Conservation (phyloP, 2,329 filamentous ascomycete species). For the Cryphonectria radicalis region DNA sequence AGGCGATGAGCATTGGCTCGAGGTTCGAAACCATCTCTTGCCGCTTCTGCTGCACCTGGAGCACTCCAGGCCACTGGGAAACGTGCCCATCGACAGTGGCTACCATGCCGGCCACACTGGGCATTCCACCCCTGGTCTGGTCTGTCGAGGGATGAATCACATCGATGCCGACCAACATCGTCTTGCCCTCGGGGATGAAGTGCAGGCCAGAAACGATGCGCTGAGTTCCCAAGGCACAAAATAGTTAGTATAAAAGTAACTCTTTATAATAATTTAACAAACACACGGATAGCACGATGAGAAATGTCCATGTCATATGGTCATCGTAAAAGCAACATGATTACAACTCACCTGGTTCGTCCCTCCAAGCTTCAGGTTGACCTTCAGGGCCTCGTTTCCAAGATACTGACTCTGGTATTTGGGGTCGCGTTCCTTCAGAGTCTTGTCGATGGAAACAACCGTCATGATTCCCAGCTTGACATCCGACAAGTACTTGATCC, state of each 20-base stretch:
- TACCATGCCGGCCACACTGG: slow-evolving; percentile 81
- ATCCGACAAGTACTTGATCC: slow-evolving; percentile 71
- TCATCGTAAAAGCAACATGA: background rate
- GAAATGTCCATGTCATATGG: too few species aligned
- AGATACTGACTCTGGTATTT: slow-evolving; percentile 53
- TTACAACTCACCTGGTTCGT: slow-evolving; percentile 67
- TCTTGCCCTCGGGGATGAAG: slow-evolving; percentile 60
- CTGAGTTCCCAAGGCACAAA: background rate
- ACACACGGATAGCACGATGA: too few species aligned
- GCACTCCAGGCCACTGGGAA: slow-evolving; percentile 77
- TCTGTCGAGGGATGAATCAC: slow-evolving; percentile 84
- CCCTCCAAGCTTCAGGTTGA: slow-evolving; percentile 81
- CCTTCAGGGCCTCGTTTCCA: slow-evolving; percentile 74
- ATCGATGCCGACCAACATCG: slow-evolving; percentile 86
- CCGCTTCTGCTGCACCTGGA: slow-evolving; percentile 69
- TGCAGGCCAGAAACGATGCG: slow-evolving; percentile 48
- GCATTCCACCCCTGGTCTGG: slow-evolving; percentile 45
- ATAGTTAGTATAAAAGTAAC: background rate
- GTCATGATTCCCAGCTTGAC: slow-evolving; percentile 61
- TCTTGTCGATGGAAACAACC: background rate
- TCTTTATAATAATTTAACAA: background rate
- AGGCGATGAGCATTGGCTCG: slow-evolving; percentile 64
- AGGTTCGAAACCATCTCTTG: slow-evolving; percentile 73
- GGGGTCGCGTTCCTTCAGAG: slow-evolving; percentile 50
- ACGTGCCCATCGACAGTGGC: slow-evolving; percentile 72